Base-by-base conservation (phyloP, 1,284 basidiomycete species). In the Schizopora paradoxa region DNA sequence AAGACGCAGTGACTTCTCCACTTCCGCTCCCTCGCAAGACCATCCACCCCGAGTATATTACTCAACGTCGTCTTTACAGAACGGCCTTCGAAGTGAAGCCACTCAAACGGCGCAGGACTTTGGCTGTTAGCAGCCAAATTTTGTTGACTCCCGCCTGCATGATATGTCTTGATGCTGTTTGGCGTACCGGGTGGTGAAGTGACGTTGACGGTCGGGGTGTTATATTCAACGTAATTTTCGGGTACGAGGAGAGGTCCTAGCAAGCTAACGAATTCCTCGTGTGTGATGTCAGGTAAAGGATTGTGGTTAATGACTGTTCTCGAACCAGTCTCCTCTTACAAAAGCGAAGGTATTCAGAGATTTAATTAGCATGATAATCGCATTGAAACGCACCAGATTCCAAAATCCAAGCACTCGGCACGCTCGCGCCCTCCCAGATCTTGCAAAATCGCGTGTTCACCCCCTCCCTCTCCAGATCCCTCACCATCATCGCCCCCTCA, bases 291-390 rank as follows among this genome's bases (percentile, higher is more conserved):
- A 1, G 86, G 86, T 4, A 90, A 68, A 2, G 87, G 86, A 56
- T 89, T 90, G 61, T 90, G 86, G 62, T 90, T 87, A 55, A 89
- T 77, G 39, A 89, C 79, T 5, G 84, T 79, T 27, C 76, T 74
- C 5, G 73, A 65, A 57, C 76, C 72, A 35, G 72, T 72, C 52
- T 85, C 78, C 33, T 66, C 82, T 83, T 54, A 23, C 23, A n/a
- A 32, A 21, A 49, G 27, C 18, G 27, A 26, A 38, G 13, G 34
- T 16, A 43, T 31, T 31, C 8, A 31, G 28, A 31, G n/a, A n/a
- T n/a, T 31, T 10, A 10, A 48, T n/a, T 31, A 10, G 16, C 31
- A 27, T 21, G 33, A 21, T 37, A 14, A 31, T 14, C n/a, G n/a
- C n/a, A n/a, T n/a, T n/a, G n/a, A n/a, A 16, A 59, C 70, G 55